phyloP scores from a whole-genome alignment of 2,329 filamentous ascomycete genomes.

The Venturia oleaginea region DNA sequence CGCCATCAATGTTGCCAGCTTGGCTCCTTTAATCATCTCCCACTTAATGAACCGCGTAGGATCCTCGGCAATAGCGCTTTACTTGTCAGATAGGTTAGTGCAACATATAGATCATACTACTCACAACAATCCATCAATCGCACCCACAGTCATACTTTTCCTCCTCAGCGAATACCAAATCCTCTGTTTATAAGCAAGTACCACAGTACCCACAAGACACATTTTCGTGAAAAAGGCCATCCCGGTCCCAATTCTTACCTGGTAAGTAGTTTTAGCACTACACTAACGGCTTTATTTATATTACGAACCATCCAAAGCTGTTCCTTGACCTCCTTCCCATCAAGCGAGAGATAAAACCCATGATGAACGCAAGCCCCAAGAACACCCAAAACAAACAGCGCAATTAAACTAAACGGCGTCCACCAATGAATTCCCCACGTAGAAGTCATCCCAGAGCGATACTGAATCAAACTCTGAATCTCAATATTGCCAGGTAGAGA shows the following conservation, averaged over 20 bases:
- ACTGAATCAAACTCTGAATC: conserved; percentile 2
- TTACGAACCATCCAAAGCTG: conserved; percentile 28
- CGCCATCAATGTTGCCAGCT: neutral
- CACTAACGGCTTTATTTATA: too few species aligned
- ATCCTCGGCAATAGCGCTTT: conserved; percentile 22
- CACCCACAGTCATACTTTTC: conserved; percentile 29
- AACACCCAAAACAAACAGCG: conserved; percentile 24
- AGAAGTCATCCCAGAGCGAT: neutral
- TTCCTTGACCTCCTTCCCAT: conserved; percentile 23
- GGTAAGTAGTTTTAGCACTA: too few species aligned
- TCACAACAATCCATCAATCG: conserved; percentile 29
- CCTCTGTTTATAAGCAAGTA: conserved; percentile 29
- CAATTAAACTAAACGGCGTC: conserved; percentile 21
- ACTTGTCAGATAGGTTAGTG: conserved; percentile 28
- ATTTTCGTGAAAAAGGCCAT: conserved; percentile 30
- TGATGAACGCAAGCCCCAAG: conserved; percentile 28
- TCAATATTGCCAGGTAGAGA: neutral
- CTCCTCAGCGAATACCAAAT: conserved; percentile 30
- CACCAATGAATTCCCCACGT: conserved; percentile 3
- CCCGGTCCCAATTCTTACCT: conserved; percentile 29
- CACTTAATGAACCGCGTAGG: conserved; percentile 26
- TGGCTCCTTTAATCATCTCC: conserved; percentile 18
- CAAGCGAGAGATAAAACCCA: conserved; percentile 25
- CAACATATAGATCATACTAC: conserved; percentile 28
- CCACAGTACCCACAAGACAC: conserved; percentile 25